Percentiles rank a stretch among this genome's conserved stretches.
Evolutionary conservation across 1,284 basidiomycete genomes (phyloP).

Genomic region (Cyathus olla): DNA sequence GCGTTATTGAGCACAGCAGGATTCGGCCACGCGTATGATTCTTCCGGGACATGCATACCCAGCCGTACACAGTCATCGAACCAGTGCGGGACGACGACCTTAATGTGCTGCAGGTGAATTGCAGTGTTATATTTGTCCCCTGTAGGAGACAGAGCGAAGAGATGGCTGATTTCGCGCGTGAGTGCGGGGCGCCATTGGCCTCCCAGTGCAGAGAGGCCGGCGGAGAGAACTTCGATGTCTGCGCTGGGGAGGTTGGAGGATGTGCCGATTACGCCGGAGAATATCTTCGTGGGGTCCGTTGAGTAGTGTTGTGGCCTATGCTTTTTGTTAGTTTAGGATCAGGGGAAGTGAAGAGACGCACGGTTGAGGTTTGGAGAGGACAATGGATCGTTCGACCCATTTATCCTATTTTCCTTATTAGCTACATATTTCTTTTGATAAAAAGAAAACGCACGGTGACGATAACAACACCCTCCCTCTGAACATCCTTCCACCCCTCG

Average conservation of each 20-base stretch:
- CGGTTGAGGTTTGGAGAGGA: conserved; percentile 70
- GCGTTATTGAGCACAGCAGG: conserved; percentile 57
- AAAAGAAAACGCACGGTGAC: conserved; percentile 53
- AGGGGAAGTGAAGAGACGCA: conserved; percentile 37
- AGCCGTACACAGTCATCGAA: conserved; percentile 84
- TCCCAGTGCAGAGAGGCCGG: conserved; percentile 81
- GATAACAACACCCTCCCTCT: conserved; percentile 38
- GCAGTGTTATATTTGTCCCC: conserved; percentile 69
- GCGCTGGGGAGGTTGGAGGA: conserved; percentile 70
- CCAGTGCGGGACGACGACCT: conserved; percentile 83
- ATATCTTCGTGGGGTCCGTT: conserved; percentile 80
- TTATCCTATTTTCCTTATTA: conserved; percentile 49
- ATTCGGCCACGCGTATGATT: conserved; percentile 81
- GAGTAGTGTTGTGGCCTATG: conserved; percentile 72
- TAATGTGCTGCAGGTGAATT: conserved; percentile 68
- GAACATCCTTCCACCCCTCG: conserved; percentile 58
- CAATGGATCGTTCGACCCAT: conserved; percentile 78
- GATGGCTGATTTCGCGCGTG: conserved; percentile 88
- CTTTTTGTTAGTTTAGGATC: background rate
- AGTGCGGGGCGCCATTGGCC: conserved; percentile 84
- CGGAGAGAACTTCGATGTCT: conserved; percentile 81
- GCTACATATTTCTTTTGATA: conserved; percentile 1
- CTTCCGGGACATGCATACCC: conserved; percentile 65
- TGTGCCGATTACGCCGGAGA: conserved; percentile 84
- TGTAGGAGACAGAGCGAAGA: conserved; percentile 69